A percentile compares a stretch with the other conserved stretches of the same genome.
phyloP scores from a whole-genome alignment of 768 basidiomycete species.

The Serendipita sp. region DNA sequence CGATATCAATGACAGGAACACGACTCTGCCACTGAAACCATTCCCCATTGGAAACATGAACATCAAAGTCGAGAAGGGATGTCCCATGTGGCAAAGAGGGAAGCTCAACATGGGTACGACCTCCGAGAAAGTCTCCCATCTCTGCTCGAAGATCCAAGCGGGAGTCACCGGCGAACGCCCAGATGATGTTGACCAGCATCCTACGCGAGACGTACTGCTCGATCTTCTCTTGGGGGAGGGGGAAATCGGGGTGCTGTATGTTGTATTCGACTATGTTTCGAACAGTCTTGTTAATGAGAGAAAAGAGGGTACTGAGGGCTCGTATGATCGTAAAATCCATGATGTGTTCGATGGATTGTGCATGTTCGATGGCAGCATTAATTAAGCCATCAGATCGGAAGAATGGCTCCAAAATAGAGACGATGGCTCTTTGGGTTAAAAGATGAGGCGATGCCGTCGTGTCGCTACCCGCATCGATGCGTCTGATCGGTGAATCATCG shows the following conservation, averaged over 20 bases:
- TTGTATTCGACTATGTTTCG: constrained; percentile 93
- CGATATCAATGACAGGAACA: constrained; percentile 91
- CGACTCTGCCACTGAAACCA: constrained; percentile 87
- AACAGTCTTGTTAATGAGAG: constrained; percentile 87
- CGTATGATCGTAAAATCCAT: constrained; percentile 95
- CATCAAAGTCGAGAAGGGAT: constrained; percentile 91
- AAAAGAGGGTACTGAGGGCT: constrained; percentile 90
- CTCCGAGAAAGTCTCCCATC: constrained; percentile 74
- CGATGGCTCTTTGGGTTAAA: constrained; percentile 57
- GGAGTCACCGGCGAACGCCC: constrained; percentile 98
- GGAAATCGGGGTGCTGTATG: constrained; percentile 87
- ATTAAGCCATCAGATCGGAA: constrained; percentile 75
- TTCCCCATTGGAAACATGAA: constrained; percentile 67
- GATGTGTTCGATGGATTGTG: constrained; percentile 83
- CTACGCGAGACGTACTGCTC: constrained; percentile 87
- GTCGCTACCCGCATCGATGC: constrained; percentile 26
- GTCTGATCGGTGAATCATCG: constrained; percentile 57
- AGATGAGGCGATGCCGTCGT: constrained; percentile 33
- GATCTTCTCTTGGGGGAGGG: constrained; percentile 63
- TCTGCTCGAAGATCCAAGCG: constrained; percentile 75
- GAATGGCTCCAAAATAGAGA: constrained; percentile 59
- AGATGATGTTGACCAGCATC: constrained; percentile 79
- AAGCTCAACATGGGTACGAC: constrained; percentile 77
- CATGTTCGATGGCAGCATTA: constrained; percentile 57
- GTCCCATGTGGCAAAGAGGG: constrained; percentile 58